phyloP scores from a whole-genome alignment of 176 grass and related monocot genomes.

The Avena eriantha region DNA sequence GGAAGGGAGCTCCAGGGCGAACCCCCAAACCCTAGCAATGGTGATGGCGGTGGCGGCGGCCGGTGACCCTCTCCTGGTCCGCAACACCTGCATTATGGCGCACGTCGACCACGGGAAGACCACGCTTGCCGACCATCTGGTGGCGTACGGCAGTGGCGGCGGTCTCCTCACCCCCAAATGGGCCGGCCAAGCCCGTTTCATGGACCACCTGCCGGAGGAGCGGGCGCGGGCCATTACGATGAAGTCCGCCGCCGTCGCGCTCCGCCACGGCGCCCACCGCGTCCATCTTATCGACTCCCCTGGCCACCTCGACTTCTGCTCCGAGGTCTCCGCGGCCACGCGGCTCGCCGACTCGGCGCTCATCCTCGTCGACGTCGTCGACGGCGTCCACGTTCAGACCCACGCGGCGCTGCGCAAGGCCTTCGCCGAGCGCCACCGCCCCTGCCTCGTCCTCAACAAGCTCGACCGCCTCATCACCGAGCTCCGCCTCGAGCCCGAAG shows the following conservation, averaged over 20 bases:
- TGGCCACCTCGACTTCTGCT: constrained; percentile 95
- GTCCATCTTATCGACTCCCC: constrained; percentile 96
- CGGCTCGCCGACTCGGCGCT: constrained; percentile 79
- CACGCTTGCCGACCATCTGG: constrained; percentile 88
- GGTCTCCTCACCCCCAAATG: constrained; percentile 73
- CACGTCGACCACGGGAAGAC: constrained; percentile 97
- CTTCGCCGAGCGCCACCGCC: constrained; percentile 79
- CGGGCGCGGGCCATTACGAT: constrained; percentile 88
- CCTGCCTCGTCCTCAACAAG: constrained; percentile 97
- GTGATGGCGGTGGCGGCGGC: constrained; percentile 37
- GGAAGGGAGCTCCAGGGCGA: neutral
- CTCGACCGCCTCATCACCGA: constrained; percentile 89
- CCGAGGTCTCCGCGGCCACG: constrained; percentile 88
- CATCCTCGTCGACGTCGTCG: constrained; percentile 80
- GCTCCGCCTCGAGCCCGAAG: constrained; percentile 68
- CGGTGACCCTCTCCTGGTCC: constrained; percentile 43
- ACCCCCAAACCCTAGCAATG: constrained; percentile 46
- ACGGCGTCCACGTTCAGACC: constrained; percentile 91
- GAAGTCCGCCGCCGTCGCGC: constrained; percentile 77
- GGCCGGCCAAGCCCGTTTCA: constrained; percentile 71
- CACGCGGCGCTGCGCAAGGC: constrained; percentile 84
- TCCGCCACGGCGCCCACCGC: constrained; percentile 47
- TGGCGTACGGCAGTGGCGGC: constrained; percentile 69
- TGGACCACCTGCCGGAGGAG: constrained; percentile 96
- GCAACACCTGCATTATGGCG: constrained; percentile 96